Percentiles rank a stretch among this genome's conserved stretches.
phyloP scores from a whole-genome alignment of 164 flowering plant genomes.

The Dillenia turbinata region DNA sequence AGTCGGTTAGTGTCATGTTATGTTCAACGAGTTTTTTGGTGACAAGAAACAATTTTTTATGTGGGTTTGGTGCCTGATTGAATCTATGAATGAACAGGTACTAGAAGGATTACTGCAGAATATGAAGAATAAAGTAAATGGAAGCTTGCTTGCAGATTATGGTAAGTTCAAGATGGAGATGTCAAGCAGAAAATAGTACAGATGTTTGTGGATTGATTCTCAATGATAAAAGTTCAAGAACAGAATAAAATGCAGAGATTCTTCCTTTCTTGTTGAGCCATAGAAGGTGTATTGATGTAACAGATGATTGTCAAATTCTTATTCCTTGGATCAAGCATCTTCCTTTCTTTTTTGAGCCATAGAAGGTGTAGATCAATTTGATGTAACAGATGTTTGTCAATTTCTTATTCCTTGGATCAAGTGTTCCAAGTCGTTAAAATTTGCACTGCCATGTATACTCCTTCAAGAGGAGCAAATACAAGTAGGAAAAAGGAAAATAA shows the following conservation, averaged over 20 bases:
- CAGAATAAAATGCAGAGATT: neutral
- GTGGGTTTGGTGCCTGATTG: too few species aligned
- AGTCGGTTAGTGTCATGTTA: slow-evolving; percentile 41
- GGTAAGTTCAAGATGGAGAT: slow-evolving; percentile 50
- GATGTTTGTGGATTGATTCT: neutral
- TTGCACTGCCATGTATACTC: neutral
- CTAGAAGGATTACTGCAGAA: slow-evolving; percentile 55
- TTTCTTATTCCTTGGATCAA: neutral
- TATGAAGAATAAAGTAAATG: slow-evolving; percentile 71
- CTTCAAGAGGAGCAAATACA: too few species aligned
- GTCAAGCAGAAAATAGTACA: slow-evolving; percentile 17
- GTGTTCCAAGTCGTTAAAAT: neutral
- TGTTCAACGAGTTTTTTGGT: neutral
- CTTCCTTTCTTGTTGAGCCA: too few species aligned
- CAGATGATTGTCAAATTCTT: neutral
- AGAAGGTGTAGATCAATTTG: neutral
- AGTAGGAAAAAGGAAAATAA: too few species aligned
- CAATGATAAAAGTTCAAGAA: neutral
- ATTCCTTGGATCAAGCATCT: neutral
- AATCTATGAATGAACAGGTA: slow-evolving; percentile 30
- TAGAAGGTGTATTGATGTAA: neutral
- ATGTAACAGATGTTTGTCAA: neutral
- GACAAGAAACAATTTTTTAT: too few species aligned
- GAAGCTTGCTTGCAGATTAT: slow-evolving; percentile 69
- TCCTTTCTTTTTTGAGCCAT: too few species aligned